Base-by-base conservation (phyloP, 148 eudicot species). In the Vaccinium corymbosum region DNA sequence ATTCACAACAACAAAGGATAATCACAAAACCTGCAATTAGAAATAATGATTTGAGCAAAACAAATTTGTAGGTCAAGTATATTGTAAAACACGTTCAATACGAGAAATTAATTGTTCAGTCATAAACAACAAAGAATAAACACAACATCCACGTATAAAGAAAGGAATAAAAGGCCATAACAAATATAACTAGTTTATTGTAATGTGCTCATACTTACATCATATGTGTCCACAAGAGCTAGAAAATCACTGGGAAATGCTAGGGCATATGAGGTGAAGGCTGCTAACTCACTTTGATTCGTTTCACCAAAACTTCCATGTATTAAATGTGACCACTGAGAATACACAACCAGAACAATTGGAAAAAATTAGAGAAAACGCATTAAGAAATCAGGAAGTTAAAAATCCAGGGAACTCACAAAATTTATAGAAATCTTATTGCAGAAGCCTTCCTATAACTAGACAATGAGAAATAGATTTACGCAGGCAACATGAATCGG, bases 141-240 rank as follows among this genome's bases (percentile, higher is more conserved):
- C 79, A 82, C 46, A 82, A 55, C 1, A 82, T 17, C 68, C 66
- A 53, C 0, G 20, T 72, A 53, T 17, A n/a, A 19, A 50, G 1
- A 71, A 71, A 13, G 12, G 56, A 27, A 81, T 4, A 6, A 11
- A n/a, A 73, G 48, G 22, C 10, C 19, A 35, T n/a, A 6, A 8
- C 38, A 73, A 27, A 53, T 32, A 53, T 53, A 35, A 73, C 66
- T 52, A 82, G 68, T 48, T 27, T 35, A 25, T 53, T 59, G 64
- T 57, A 83, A 53, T 52, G 56, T 83, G 29, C 35, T 85, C 51
- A 12, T 80, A 91, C 99, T 93, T 93, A 94, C 99, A 89, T 97
- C 99, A 85, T 97, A 97, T 25, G 99, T 97, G 89, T 97, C 99
- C 78, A 97, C 99, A 80, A 97, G 96, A 86, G 98, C 99, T 85